These are phyloP conservation scores for Pichia scutulata DNA, from an alignment of 805 yeast genomes.

Conservation along the genomic window DNA sequence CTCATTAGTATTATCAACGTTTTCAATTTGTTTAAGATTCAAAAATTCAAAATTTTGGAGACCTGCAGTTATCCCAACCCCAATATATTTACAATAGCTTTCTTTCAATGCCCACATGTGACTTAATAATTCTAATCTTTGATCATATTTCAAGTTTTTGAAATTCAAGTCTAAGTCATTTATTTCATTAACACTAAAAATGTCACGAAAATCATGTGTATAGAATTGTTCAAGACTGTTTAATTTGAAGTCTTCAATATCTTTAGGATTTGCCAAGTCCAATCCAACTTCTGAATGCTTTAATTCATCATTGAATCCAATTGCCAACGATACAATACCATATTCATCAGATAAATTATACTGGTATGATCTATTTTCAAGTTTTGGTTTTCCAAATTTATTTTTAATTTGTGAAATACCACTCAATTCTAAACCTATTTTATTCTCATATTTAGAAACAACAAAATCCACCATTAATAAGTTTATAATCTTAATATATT, in stretches of 20 bases:
- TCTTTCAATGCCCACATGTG: constrained; percentile 78
- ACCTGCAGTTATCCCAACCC: constrained; percentile 43
- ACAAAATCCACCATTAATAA: constrained; percentile 38
- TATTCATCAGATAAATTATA: constrained; percentile 60
- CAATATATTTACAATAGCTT: constrained; percentile 59
- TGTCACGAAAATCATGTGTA: constrained; percentile 20
- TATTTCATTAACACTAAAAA: constrained; percentile 23
- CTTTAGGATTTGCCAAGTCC: constrained; percentile 37
- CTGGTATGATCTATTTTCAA: constrained; percentile 26
- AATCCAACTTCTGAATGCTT: constrained; percentile 32
- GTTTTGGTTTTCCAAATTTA: constrained; percentile 50
- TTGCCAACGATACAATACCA: constrained; percentile 38
- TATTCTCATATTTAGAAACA: constrained; percentile 27
- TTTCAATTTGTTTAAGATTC: constrained; percentile 1
- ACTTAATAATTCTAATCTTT: constrained; percentile 33
- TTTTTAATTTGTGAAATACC: constrained; percentile 8
- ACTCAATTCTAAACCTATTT: constrained; percentile 24
- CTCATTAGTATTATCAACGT: background rate
- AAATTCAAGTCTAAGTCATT: constrained; percentile 21
- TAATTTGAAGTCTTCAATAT: constrained; percentile 19
- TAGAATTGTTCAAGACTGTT: constrained; percentile 16
- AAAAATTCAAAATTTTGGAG: constrained; percentile 20
- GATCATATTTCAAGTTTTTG: constrained; percentile 1
- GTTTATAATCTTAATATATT: constrained; percentile 35
- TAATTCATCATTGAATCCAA: constrained; percentile 22